Conservation (phyloP, 768 basidiomycete species). For the Collybiopsis luxurians region DNA sequence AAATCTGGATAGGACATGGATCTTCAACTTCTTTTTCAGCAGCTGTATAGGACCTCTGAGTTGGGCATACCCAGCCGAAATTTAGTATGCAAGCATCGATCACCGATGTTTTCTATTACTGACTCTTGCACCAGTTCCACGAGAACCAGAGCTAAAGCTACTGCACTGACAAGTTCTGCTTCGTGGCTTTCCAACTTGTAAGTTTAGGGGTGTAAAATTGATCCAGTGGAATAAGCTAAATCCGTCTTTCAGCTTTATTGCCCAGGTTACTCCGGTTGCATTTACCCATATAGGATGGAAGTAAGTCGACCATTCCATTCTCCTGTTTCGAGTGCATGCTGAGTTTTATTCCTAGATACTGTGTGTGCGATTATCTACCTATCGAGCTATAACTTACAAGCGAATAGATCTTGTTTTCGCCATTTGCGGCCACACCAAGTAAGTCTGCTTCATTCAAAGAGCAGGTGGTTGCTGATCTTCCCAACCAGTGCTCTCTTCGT, state of each 20-base stretch:
- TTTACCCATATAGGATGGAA: slow-evolving; percentile 40
- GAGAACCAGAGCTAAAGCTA: slow-evolving; percentile 41
- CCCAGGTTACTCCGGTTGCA: slow-evolving; percentile 40
- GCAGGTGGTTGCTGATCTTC: not conserved
- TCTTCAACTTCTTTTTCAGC: slow-evolving; percentile 48
- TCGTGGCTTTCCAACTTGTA: slow-evolving; percentile 47
- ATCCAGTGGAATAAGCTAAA: not conserved
- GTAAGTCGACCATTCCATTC: slow-evolving; percentile 19
- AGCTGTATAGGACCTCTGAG: slow-evolving; percentile 43
- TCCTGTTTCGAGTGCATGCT: not conserved
- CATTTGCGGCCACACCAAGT: slow-evolving; percentile 45
- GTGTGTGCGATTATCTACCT: slow-evolving; percentile 14
- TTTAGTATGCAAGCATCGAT: slow-evolving; percentile 22
- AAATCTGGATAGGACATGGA: slow-evolving; percentile 32
- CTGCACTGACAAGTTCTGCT: slow-evolving; percentile 40
- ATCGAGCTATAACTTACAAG: not conserved
- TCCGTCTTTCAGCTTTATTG: slow-evolving; percentile 33
- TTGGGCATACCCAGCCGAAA: slow-evolving; percentile 46
- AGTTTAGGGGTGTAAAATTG: too few relatives aligned
- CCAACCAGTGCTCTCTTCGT: slow-evolving; percentile 33
- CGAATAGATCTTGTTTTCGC: slow-evolving; percentile 39
- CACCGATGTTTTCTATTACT: not conserved
- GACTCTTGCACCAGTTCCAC: slow-evolving; percentile 26
- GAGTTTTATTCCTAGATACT: slow-evolving; percentile 20
- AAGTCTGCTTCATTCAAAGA: slow-evolving; percentile 7